phyloP scores from a whole-genome alignment of 805 yeast genomes.

The Clavispora vitiphila region DNA sequence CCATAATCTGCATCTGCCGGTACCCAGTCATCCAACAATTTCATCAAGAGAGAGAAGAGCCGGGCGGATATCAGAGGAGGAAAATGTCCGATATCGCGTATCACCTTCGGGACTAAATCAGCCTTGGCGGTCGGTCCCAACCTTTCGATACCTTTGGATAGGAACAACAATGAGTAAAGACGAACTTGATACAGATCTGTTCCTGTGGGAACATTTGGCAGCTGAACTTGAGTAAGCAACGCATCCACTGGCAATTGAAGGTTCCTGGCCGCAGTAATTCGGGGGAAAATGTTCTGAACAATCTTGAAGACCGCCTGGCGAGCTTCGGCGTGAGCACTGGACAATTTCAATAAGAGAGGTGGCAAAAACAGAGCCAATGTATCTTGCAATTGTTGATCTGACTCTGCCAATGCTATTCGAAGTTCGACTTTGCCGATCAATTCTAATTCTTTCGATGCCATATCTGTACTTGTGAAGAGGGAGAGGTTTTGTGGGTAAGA shows the following conservation, averaged over 20 bases:
- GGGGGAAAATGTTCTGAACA: conserved; percentile 60
- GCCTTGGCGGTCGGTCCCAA: conserved; percentile 32
- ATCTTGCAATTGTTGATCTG: conserved; percentile 58
- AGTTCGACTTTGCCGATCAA: conserved; percentile 77
- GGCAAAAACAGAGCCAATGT: conserved; percentile 60
- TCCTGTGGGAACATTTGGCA: conserved; percentile 43
- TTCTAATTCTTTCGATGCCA: conserved; percentile 43
- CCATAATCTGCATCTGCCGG: conserved; percentile 31
- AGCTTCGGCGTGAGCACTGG: conserved; percentile 64
- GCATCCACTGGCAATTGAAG: conserved; percentile 62
- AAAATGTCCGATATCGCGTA: conserved; percentile 41
- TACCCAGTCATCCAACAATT: conserved; percentile 45
- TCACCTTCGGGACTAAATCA: conserved; percentile 42
- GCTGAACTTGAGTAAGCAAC: conserved; percentile 58
- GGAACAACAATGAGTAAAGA: conserved; percentile 58
- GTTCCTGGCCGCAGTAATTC: conserved; percentile 51
- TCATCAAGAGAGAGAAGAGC: conserved; percentile 55
- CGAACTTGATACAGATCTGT: conserved; percentile 49
- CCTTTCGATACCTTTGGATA: conserved; percentile 64
- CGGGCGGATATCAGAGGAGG: conserved; percentile 45
- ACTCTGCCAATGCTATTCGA: conserved; percentile 68
- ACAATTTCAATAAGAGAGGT: conserved; percentile 74
- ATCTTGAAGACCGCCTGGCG: conserved; percentile 63
- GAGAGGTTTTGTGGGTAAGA: conserved; percentile 22
- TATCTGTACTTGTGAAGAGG: conserved; percentile 28